These are phyloP conservation scores for Taphrina communis DNA, from an alignment of 1,139 yeast genomes.

Conservation along the genomic window DNA sequence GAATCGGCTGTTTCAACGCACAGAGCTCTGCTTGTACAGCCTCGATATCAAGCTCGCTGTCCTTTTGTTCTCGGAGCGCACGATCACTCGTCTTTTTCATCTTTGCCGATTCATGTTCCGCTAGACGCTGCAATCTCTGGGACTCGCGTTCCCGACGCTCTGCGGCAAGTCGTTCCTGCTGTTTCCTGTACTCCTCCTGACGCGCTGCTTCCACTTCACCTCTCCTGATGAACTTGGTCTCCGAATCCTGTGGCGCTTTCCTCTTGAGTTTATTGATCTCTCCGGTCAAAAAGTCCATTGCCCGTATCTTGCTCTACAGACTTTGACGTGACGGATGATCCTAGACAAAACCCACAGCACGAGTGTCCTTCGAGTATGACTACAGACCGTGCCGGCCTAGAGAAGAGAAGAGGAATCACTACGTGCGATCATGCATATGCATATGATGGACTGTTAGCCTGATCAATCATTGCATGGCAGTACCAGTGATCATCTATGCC, in stretches of 20 bases:
- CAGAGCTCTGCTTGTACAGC: constrained; percentile 58
- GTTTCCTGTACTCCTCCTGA: constrained; percentile 46
- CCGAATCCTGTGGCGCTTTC: constrained; percentile 28
- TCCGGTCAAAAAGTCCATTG: constrained; percentile 43
- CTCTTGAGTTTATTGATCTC: constrained; percentile 41
- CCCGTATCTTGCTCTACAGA: too few relatives aligned
- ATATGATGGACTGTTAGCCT: too few relatives aligned
- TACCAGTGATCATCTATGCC: too few relatives aligned
- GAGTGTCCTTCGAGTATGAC: too few relatives aligned
- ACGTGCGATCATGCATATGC: too few relatives aligned
- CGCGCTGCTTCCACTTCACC: constrained; percentile 48
- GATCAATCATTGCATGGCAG: too few relatives aligned
- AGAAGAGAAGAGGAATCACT: too few relatives aligned
- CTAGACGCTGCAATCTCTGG: constrained; percentile 43
- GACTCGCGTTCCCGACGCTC: constrained; percentile 46
- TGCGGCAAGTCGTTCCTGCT: constrained; percentile 49
- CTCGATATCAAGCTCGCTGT: constrained; percentile 4
- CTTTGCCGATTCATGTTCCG: constrained; percentile 43
- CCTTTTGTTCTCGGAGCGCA: constrained; percentile 35
- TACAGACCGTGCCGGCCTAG: too few relatives aligned
- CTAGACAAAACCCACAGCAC: too few relatives aligned
- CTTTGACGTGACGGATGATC: too few relatives aligned
- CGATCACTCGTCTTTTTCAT: constrained; percentile 33
- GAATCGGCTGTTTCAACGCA: constrained; percentile 54
- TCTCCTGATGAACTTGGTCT: constrained; percentile 46